Evolutionary conservation across 352 stramenopile genomes (phyloP).

Genomic region (Phytophthora constricta): DNA sequence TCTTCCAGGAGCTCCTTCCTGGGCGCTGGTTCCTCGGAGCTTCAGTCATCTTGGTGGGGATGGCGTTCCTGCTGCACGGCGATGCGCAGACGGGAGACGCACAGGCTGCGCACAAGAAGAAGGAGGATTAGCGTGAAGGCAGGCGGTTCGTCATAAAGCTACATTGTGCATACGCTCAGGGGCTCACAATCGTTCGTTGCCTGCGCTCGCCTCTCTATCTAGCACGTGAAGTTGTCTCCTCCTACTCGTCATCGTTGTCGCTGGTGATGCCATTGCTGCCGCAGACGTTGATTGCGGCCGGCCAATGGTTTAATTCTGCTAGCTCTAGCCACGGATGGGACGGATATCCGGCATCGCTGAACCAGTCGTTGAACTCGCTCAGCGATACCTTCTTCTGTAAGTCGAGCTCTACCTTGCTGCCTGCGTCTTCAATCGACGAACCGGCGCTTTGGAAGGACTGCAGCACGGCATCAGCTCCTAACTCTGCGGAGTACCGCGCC

Average conservation of each 20-base stretch:
- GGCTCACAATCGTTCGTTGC: not conserved
- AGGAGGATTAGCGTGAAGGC: constrained; percentile 30
- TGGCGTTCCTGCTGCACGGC: constrained; percentile 74
- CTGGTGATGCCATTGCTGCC: constrained; percentile 48
- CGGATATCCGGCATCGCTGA: constrained; percentile 66
- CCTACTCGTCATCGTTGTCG: constrained; percentile 32
- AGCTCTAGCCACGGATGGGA: constrained; percentile 85
- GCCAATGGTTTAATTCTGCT: constrained; percentile 80
- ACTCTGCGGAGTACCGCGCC: constrained; percentile 70
- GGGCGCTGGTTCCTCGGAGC: constrained; percentile 82
- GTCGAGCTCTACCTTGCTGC: constrained; percentile 39
- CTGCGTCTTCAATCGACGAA: constrained; percentile 26
- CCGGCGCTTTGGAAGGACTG: constrained; percentile 50
- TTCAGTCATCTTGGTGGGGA: constrained; percentile 70
- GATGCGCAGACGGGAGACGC: constrained; percentile 28
- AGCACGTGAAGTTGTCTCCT: not conserved
- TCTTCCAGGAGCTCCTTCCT: constrained; percentile 77
- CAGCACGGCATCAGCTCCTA: constrained; percentile 74
- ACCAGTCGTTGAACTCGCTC: constrained; percentile 80
- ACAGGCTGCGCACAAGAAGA: constrained; percentile 7
- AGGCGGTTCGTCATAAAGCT: constrained; percentile 1
- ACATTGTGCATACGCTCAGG: constrained; percentile 1
- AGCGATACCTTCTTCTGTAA: constrained; percentile 55
- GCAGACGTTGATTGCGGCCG: constrained; percentile 72
- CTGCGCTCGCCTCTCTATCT: constrained; percentile 7